A percentile compares a stretch with the other conserved stretches of the same genome.
Conservation (phyloP, 148 eudicot species). For the Rhododendron mucronatum region DNA sequence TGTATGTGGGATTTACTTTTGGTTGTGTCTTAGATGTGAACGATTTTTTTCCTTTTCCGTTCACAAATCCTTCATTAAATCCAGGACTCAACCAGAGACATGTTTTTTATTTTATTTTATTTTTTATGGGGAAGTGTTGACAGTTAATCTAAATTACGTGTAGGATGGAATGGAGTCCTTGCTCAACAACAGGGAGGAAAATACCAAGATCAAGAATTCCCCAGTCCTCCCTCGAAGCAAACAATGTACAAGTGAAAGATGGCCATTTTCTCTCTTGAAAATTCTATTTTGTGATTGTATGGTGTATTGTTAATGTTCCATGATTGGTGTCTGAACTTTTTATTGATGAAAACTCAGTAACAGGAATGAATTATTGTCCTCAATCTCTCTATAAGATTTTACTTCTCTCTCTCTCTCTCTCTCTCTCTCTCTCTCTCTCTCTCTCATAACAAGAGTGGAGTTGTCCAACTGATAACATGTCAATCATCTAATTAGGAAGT, state of each 20-base stretch:
- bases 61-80: not conserved
- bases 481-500: no score
- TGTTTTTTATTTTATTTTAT: not conserved
- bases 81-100: not conserved
- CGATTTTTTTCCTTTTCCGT: not conserved
- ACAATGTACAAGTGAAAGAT: not conserved
- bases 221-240: not conserved
- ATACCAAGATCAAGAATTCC: not conserved
- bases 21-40: no score
- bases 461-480: no score
- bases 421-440: no score
- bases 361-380: not conserved
- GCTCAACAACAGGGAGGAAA: not conserved
- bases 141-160: not conserved
- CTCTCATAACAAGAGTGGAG: no score
- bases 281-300: not conserved
- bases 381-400: not conserved
- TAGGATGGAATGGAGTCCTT: constrained; percentile 2
- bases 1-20: not conserved
- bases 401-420: no score
- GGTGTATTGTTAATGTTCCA: not conserved
- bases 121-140: not conserved
- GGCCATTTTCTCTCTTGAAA: not conserved
- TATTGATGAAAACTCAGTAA: not conserved
- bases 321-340: not conserved